A percentile compares a stretch with the other conserved stretches of the same genome.
Evolutionary conservation across 2,329 filamentous ascomycete species (phyloP).

Genomic region (Thielaviopsis punctulata): DNA sequence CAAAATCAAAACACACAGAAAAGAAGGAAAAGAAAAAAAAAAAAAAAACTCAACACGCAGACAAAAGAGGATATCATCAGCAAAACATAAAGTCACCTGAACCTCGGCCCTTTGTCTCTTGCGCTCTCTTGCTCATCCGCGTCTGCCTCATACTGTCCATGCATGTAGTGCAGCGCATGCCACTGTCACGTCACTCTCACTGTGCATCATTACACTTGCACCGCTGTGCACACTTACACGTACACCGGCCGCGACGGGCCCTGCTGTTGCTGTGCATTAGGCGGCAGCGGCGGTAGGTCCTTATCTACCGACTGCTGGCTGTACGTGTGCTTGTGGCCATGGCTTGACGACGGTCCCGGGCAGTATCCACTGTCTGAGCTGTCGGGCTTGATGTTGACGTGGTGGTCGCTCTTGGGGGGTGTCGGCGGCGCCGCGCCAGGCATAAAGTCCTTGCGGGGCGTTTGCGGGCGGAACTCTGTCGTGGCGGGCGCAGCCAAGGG

Average conservation of each 20-base stretch:
- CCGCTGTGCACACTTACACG: not conserved
- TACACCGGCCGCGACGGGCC: constrained; percentile 5
- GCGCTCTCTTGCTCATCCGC: not conserved
- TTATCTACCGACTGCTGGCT: constrained; percentile 40
- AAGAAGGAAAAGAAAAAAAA: constrained; percentile 9
- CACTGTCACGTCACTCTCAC: not conserved
- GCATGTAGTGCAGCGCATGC: no score
- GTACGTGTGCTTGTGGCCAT: constrained; percentile 3
- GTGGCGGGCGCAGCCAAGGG: not conserved
- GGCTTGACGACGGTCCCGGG: constrained; percentile 13
- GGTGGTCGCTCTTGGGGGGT: constrained; percentile 25
- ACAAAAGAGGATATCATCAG: constrained; percentile 15
- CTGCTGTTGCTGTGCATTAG: constrained; percentile 10
- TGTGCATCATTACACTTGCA: not conserved
- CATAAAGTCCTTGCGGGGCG: constrained; percentile 24
- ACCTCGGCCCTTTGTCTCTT: constrained; percentile 1
- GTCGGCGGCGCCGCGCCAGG: constrained; percentile 24
- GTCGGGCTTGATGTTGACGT: constrained; percentile 26
- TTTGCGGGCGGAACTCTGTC: constrained; percentile 20
- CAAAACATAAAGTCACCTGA: constrained; percentile 15
- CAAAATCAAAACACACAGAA: no score
- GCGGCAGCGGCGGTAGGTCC: constrained; percentile 38
- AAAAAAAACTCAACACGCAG: constrained; percentile 1
- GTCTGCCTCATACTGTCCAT: not conserved
- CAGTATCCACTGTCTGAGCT: constrained; percentile 32